Evolutionary conservation across 2,329 filamentous ascomycete genomes (phyloP), one percentile per base, ranked within the genome.

Genomic region (Cladosporium sp.): DNA sequence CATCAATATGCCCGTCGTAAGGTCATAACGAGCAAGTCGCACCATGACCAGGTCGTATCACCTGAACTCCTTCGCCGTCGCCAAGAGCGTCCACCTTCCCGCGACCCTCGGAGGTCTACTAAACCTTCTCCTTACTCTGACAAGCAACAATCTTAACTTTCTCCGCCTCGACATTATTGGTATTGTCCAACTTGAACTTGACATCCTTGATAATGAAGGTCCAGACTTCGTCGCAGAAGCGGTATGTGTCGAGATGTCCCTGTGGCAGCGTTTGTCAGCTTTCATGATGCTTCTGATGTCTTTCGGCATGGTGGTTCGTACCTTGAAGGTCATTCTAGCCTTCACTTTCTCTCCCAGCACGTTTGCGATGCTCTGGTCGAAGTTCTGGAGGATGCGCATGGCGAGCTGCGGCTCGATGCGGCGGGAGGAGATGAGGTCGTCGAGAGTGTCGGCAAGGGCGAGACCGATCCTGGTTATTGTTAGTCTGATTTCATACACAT

Each of bases 181-280:
- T 39, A 59, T 86, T 88, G 61, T 97, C 92, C 74, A 97, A 85
- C 74, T 98, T 98, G 76, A 98, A 97, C n/a, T 85, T 90, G 50
- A 97, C 91, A 59, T 97, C 93, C 72, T 96, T 96, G 72, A 98
- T 95, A 52, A 98, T 80, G 70, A 98, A 98, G 1, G 93, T 98
- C 93, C 93, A 98, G 52, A 98, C 93, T 74, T 98, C 93, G 72
- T 98, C 93, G 75, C 93, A 98, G 79, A 98, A 98, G 60, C 93
- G 86, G 76, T 98, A 98, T 13, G 93, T 97, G 68, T 97, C 91
- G 56, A 98, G 84, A 66, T 94, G 93, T 41, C 93, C 93, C 92
- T 96, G 61, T 40, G 50, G 9, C 43, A 49, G 2, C 13, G 15
- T 1, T 3, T 15, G 35, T 49, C 45, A 52, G 43, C 33, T 3